A percentile compares a stretch with the other conserved stretches of the same genome.
phyloP scores from a whole-genome alignment of 306 rosid species.

The Ochetophila trinervis region DNA sequence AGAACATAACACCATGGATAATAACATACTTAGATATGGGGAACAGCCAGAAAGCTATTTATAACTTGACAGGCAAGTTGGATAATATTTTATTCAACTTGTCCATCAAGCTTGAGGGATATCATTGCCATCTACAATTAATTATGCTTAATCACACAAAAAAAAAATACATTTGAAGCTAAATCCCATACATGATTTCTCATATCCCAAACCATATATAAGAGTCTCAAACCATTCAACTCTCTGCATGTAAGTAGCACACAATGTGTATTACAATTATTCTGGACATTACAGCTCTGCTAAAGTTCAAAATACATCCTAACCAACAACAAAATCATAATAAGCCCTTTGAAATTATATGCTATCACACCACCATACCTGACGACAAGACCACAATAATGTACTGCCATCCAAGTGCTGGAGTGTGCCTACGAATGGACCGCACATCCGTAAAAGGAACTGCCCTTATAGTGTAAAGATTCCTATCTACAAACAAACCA shows the following conservation, averaged over 20 bases:
- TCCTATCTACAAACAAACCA: conserved; percentile 58
- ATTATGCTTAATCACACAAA: background rate
- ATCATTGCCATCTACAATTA: background rate
- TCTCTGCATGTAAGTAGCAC: too few relatives aligned
- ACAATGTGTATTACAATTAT: too few relatives aligned
- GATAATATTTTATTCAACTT: background rate
- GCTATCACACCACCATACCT: conserved; percentile 38
- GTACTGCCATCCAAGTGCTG: conserved; percentile 95
- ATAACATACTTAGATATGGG: too few relatives aligned
- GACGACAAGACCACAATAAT: conserved; percentile 76
- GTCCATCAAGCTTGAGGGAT: background rate
- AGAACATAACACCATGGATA: background rate
- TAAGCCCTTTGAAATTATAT: background rate
- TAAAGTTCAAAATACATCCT: background rate
- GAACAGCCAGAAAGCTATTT: background rate
- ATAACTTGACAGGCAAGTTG: background rate
- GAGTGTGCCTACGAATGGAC: conserved; percentile 86
- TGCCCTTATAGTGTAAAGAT: conserved; percentile 77
- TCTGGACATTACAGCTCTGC: background rate
- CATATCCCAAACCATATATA: too few relatives aligned
- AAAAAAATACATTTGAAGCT: background rate
- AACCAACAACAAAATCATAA: background rate
- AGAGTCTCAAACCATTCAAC: too few relatives aligned
- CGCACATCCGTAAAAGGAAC: conserved; percentile 79
- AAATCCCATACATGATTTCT: background rate